Evolutionary conservation across 1,284 basidiomycete species (phyloP), one percentile per base, ranked within the genome.

Genomic region (Cryptococcus sp.): DNA sequence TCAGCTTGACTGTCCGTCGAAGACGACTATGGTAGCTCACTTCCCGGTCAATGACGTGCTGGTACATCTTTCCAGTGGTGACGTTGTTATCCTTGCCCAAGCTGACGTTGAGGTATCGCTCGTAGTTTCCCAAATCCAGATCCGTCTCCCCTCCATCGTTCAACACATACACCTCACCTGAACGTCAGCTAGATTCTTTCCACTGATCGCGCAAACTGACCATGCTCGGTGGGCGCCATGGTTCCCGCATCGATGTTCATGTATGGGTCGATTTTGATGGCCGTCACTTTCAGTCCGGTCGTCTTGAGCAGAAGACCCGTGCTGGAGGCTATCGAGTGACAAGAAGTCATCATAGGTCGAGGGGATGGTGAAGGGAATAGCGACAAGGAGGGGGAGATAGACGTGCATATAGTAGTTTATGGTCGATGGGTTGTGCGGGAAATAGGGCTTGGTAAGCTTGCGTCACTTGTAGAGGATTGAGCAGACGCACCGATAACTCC

Each of bases 181-280:
- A 16, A 21, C 18, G 6, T 31, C 33, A 53, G 39, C 54, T 53
- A n/a, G n/a, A n/a, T n/a, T n/a, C n/a, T n/a, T n/a, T n/a, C n/a
- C n/a, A n/a, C n/a, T n/a, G n/a, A n/a, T n/a, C n/a, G n/a, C n/a
- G n/a, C n/a, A n/a, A n/a, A 65, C 82, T 78, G 69, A 87, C 92
- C 95, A 72, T 98, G 94, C 74, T 98, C 94, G 31, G 92, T 95
- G 12, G 94, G 95, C 36, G 91, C 82, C 94, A 99, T 99, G 26
- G 94, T 97, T 37, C 95, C 95, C 32, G 94, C 95, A 80, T 99
- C 94, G 65, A 99, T 97, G 77, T 98, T 98, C 93, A 98, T 97
- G 71, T 98, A 98, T 21, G 94, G 94, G 74, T 98, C 94, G 63
- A 98, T 97, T 77, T 98, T 98, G 79, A 98, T 97, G 23, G 95